Conservation (phyloP, 2,329 filamentous ascomycete genomes). For the Dothistroma pini region DNA sequence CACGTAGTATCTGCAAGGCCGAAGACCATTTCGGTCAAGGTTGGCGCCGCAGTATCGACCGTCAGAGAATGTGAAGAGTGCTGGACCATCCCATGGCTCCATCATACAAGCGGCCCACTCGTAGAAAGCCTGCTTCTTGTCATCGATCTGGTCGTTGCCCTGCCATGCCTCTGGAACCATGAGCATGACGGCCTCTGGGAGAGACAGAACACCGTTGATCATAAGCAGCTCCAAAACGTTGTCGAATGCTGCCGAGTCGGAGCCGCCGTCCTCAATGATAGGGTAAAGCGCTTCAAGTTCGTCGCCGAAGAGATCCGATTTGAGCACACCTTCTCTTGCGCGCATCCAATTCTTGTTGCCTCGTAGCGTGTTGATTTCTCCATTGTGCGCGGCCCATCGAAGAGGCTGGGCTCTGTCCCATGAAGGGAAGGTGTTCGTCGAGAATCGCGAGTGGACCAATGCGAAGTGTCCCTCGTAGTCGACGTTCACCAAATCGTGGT, state of each 20-base stretch:
- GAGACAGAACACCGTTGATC: conserved; percentile 91
- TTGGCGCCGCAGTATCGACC: conserved; percentile 97
- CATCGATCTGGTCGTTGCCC: conserved; percentile 86
- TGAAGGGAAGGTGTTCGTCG: conserved; percentile 96
- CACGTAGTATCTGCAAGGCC: conserved; percentile 95
- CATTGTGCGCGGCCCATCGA: conserved; percentile 96
- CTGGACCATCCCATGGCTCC: conserved; percentile 98
- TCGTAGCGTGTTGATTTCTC: conserved; percentile 95
- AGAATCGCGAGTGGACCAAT: conserved; percentile 94
- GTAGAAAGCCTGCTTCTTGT: conserved; percentile 94
- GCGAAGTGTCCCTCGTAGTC: conserved; percentile 98
- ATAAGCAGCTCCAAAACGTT: conserved; percentile 91
- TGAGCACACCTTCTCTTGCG: conserved; percentile 89
- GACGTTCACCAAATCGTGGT: conserved; percentile 92
- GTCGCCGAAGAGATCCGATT: conserved; percentile 86
- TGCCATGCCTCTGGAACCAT: conserved; percentile 99
- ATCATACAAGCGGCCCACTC: conserved; percentile 98
- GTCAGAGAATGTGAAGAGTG: conserved; percentile 94
- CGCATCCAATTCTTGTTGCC: conserved; percentile 99
- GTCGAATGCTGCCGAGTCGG: conserved; percentile 94
- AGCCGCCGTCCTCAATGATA: conserved; percentile 93
- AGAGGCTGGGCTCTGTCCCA: conserved; percentile 97
- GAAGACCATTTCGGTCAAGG: conserved; percentile 89
- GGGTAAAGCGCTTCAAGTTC: conserved; percentile 89
- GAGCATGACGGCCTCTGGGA: conserved; percentile 95